Evolutionary conservation across 2,329 filamentous ascomycete species (phyloP).

Genomic region (Neodidymelliopsis sp.): DNA sequence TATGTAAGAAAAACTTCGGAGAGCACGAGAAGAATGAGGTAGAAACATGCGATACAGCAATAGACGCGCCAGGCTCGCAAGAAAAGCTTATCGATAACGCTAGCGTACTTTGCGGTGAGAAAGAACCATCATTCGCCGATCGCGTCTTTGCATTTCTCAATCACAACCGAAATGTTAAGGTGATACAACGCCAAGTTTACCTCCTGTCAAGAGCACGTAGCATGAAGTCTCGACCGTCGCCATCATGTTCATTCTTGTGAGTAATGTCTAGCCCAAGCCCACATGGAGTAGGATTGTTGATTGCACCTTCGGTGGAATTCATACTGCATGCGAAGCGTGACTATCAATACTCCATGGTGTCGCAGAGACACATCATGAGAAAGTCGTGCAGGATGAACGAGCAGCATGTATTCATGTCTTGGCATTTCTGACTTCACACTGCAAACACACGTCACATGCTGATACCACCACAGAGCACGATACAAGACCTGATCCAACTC

Average conservation of each 20-base stretch:
- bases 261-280: constrained; percentile 20
- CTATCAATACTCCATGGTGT: too few species aligned
- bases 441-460: not conserved
- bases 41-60: too few species aligned
- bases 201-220: constrained; percentile 20
- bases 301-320: too few species aligned
- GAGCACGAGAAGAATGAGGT: not conserved
- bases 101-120: constrained; percentile 13
- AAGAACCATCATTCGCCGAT: constrained; percentile 20
- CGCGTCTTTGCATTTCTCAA: constrained; percentile 12
- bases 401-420: too few species aligned
- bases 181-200: constrained; percentile 19
- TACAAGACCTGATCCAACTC: constrained; percentile 94
- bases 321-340: too few species aligned
- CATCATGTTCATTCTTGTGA: constrained; percentile 52
- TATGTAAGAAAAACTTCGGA: not conserved
- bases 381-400: too few species aligned
- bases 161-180: constrained; percentile 16
- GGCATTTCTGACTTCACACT: too few species aligned
- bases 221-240: constrained; percentile 33
- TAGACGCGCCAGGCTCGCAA: constrained; percentile 9
- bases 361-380: too few species aligned
- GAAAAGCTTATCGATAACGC: constrained; percentile 17
- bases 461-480: constrained; percentile 73
- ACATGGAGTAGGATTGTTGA: too few species aligned